Percentiles rank a stretch among this genome's conserved stretches.
Evolutionary conservation across 257 asterid species (phyloP).

Genomic region (Jaltomata sinuosa): DNA sequence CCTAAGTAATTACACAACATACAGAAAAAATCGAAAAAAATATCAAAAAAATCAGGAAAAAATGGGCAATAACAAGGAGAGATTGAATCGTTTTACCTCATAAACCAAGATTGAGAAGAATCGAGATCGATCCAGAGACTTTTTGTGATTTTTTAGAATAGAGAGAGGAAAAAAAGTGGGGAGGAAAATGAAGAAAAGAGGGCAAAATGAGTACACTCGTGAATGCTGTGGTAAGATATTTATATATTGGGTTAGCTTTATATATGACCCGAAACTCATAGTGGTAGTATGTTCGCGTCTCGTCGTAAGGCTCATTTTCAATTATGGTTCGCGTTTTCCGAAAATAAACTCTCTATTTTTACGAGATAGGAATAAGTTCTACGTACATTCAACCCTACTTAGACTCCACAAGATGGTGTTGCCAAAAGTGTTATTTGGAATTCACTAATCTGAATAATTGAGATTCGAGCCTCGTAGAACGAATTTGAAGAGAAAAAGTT

Average conservation of each 20-base stretch:
- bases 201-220: background rate
- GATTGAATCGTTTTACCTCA: constrained; percentile 1
- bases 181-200: background rate
- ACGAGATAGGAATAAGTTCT: no score
- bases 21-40: background rate
- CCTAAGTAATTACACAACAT: background rate
- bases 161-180: background rate
- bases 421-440: no score
- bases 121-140: background rate
- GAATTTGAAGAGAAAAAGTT: no score
- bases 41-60: background rate
- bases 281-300: background rate
- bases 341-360: no score
- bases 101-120: constrained; percentile 6
- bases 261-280: background rate
- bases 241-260: background rate
- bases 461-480: no score
- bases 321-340: no score
- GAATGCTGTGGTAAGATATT: background rate
- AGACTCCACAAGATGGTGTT: no score
- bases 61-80: background rate
- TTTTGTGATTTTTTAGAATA: background rate
- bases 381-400: no score
- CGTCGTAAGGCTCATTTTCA: background rate
- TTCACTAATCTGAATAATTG: no score